A percentile compares a stretch with the other conserved stretches of the same genome.
Evolutionary conservation across 2,329 filamentous ascomycete genomes (phyloP).

Genomic region (Colletotrichum endophyticum): DNA sequence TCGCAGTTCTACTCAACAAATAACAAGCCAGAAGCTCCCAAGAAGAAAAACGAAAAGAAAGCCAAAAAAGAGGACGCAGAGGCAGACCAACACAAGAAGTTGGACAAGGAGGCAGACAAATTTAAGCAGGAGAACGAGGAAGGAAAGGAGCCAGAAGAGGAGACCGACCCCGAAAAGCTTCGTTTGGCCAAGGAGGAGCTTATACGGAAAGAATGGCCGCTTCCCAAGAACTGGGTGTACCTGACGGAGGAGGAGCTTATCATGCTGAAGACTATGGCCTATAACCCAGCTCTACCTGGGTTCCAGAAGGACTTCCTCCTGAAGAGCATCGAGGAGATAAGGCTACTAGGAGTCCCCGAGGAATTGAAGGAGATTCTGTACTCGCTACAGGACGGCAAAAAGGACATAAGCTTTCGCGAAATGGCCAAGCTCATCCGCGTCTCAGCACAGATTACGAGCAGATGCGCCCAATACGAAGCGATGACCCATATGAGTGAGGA

Average conservation of each 20-base stretch:
- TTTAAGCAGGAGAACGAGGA: slow-evolving; percentile 20
- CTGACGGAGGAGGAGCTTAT: slow-evolving; percentile 51
- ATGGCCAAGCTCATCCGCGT: slow-evolving; percentile 66
- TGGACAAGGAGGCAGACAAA: slow-evolving; percentile 21
- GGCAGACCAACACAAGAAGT: slow-evolving; percentile 9
- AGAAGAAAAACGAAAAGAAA: slow-evolving; percentile 32
- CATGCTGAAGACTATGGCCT: slow-evolving; percentile 60
- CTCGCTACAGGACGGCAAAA: slow-evolving; percentile 60
- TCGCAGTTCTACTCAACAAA: slow-evolving; percentile 43
- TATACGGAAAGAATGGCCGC: slow-evolving; percentile 32
- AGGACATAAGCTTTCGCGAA: slow-evolving; percentile 40
- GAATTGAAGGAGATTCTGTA: slow-evolving; percentile 66
- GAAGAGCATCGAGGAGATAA: slow-evolving; percentile 65
- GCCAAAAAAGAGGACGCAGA: slow-evolving; percentile 26
- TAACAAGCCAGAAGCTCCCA: slow-evolving; percentile 37
- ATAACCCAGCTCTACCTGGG: slow-evolving; percentile 65
- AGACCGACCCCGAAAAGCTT: slow-evolving; percentile 24
- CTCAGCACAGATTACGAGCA: slow-evolving; percentile 60
- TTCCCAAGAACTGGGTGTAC: slow-evolving; percentile 53
- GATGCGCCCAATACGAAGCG: slow-evolving; percentile 27
- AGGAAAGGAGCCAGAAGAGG: slow-evolving; percentile 24
- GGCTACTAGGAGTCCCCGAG: slow-evolving; percentile 70
- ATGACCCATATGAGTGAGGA: slow-evolving; percentile 14
- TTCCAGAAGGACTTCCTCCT: slow-evolving; percentile 66
- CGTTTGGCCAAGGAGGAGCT: slow-evolving; percentile 21